Evolutionary conservation across 2,329 filamentous ascomycete species (phyloP), one percentile per base, ranked within the genome.

Genomic region (Didymella exigua): DNA sequence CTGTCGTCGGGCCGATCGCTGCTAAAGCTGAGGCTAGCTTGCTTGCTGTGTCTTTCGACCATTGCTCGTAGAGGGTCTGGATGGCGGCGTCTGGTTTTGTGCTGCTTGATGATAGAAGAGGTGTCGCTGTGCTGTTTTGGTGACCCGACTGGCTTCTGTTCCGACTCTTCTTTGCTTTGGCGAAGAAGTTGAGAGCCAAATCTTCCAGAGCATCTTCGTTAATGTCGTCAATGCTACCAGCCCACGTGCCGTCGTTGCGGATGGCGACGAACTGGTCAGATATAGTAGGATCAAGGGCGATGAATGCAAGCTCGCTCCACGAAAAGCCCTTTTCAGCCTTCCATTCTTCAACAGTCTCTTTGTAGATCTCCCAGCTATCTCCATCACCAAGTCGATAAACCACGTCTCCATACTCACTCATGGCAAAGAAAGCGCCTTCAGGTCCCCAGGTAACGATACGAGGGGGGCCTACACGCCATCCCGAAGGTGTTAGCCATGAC

Each of bases 281-380:
- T 4, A 53, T 63, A 4, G 62, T 62, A 4, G 71, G 56, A 45
- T 74, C 70, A 11, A 75, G 61, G 1, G 68, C 53, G 2, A 74
- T 66, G 40, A 69, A 74, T 2, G 66, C 59, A 6, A 75, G 46
- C 9, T 70, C 61, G 41, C 50, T 68, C 71, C 72, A 74, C 4
- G 62, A 42, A 37, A 74, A 74, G 1, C 60, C 67, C 6, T 30
- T 47, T 26, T 74, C 71, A 1, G 53, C 56, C 23, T 66, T 67
- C 72, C 72, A 75, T 38, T 75, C 72, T 26, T 73, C 69, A 0
- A 72, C 56, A 5, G 72, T 75, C 48, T 75, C 72, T 43, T 66
- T 59, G 48, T 68, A 72, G 4, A 69, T 70, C 2, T 61, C 56
- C 68, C 70, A 74, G 11, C 57, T 50, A 5, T 66, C 58, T 2